Evolutionary conservation across 2,329 filamentous ascomycete genomes (phyloP).

Genomic region (Fusarium sulawesiense): DNA sequence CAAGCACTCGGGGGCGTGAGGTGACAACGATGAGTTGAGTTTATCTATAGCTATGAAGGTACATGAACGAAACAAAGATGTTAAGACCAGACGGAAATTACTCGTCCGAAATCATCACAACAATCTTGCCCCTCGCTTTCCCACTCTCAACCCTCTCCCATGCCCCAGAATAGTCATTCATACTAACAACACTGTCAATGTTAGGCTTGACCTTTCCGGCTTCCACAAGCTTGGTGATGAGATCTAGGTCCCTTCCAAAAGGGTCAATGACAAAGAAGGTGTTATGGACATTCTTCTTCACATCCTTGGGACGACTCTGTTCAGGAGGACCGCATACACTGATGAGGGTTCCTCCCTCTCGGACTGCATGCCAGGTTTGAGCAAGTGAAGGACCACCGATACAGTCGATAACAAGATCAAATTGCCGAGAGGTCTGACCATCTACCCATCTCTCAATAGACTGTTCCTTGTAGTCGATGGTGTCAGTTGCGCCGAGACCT

Average conservation of each 20-base stretch:
- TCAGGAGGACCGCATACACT: conserved; percentile 24
- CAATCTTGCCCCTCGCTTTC: conserved; percentile 24
- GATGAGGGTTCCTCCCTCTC: conserved; percentile 18
- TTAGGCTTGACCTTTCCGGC: conserved; percentile 27
- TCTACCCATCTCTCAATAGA: conserved; percentile 22
- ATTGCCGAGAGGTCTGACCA: neutral
- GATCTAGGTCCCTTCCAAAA: conserved; percentile 19
- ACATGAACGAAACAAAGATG: neutral
- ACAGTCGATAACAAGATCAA: conserved; percentile 35
- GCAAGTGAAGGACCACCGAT: conserved; percentile 21
- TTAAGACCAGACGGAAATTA: neutral
- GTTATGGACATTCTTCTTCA: conserved; percentile 11
- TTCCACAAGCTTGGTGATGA: conserved; percentile 26
- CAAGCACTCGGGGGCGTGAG: neutral
- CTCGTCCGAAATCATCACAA: conserved; percentile 1
- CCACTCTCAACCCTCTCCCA: conserved; percentile 37
- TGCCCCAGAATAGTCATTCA: conserved; percentile 20
- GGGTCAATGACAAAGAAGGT: conserved; percentile 32
- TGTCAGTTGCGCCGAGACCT: conserved; percentile 24
- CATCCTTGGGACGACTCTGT: conserved; percentile 18
- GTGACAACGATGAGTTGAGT: neutral
- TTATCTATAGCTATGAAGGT: neutral
- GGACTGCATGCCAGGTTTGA: conserved; percentile 28
- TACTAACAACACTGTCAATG: conserved; percentile 26
- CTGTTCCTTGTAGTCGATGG: conserved; percentile 29